Base-by-base conservation (phyloP, 495 filamentous ascomycete species). In the Copromyces sp. region DNA sequence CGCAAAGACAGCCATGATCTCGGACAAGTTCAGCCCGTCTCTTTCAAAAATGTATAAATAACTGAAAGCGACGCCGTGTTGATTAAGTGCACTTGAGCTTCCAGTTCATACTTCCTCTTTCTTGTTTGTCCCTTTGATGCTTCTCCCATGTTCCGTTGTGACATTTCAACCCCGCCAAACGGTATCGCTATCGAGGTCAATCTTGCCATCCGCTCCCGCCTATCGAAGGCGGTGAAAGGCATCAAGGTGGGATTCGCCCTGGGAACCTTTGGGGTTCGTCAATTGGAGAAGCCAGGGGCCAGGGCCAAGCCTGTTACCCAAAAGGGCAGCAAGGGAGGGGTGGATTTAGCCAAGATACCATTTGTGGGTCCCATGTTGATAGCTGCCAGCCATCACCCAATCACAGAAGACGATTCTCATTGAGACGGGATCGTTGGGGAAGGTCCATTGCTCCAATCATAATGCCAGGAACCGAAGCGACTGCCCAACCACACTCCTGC, bases 301-400 rank as follows among this genome's bases (percentile, higher is more conserved):
- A 65, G 53, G 35, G 29, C 53, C 53, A 65, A 65, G 68, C 69
- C 37, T n/a, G 32, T 41, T 44, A 69, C 68, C 68, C 9, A 41
- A 37, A 11, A 29, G 37, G 20, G 29, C 14, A 24, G 41, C 24
- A 68, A 38, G n/a, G 11, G 73, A 73, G 70, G 72, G 24, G 72
- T 69, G 69, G 70, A 76, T 77, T 76, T 73, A 77, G 72, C 76
- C 76, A 76, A 41, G 35, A 76, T 39, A 53, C 45, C 39, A 68
- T 68, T 68, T 59, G 11, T 70, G 39, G 69, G 44, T 44, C 32
- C 9, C 69, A 59, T 8, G 24, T 61, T 70, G 20, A 53, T 14
- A 70, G 32, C 32, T 70, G 35, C 8, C 9, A 9, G 69, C 40
- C 20, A 40, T 16, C 6, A 47, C 14, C 29, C 17, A 47, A 47